Conservation (phyloP, 257 asterid genomes). For the Solanum dulcamara region DNA sequence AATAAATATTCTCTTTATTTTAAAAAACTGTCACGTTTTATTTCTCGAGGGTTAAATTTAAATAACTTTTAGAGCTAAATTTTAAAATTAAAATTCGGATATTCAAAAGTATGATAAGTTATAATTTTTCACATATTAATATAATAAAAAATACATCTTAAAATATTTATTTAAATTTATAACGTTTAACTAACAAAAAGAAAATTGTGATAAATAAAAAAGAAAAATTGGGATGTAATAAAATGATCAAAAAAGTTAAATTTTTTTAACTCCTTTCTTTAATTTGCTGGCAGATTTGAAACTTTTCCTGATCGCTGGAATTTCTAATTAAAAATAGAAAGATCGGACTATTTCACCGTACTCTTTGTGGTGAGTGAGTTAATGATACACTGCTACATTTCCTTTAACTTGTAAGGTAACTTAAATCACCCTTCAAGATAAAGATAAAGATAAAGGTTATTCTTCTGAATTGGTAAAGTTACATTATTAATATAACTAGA, state of each 20-base stretch:
- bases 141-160: not conserved
- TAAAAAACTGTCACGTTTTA: not conserved
- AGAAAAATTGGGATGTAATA: not conserved
- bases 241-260: not conserved
- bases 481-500: not conserved
- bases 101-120: not conserved
- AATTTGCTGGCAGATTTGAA: not conserved
- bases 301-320: not conserved
- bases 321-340: not conserved
- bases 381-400: not conserved
- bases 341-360: not conserved
- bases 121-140: not conserved
- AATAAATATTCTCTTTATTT: too few relatives aligned
- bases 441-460: not conserved
- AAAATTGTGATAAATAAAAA: too few relatives aligned
- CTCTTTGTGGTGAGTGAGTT: not conserved
- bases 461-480: not conserved
- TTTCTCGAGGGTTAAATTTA: too few relatives aligned
- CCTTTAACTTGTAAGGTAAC: not conserved
- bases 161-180: too few relatives aligned
- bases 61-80: not conserved
- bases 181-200: too few relatives aligned
- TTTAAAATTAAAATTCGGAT: not conserved
- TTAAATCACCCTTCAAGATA: not conserved
- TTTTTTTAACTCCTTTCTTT: not conserved